These are phyloP conservation scores for Pythium dissotocum DNA, from an alignment of 352 stramenopile species.

Conservation along the genomic window DNA sequence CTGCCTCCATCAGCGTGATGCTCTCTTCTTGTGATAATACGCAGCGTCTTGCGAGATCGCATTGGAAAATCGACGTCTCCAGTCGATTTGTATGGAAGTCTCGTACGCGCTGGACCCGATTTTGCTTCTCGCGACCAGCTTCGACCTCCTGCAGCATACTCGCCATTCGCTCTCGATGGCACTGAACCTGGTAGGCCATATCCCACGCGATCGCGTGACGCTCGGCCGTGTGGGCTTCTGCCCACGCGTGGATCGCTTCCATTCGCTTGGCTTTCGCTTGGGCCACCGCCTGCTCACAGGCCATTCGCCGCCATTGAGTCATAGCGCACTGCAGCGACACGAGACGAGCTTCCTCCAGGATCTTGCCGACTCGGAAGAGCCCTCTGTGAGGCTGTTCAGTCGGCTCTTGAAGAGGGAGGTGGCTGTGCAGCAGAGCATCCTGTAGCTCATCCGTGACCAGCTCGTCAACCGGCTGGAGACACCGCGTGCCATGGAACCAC, in stretches of 20 bases:
- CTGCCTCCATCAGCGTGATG: conserved; percentile 37
- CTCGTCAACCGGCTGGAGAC: conserved; percentile 25
- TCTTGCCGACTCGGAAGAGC: conserved; percentile 30
- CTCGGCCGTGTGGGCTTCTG: conserved; percentile 29
- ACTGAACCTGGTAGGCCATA: conserved; percentile 20
- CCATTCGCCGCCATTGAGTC: conserved; percentile 28
- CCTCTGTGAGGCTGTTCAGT: conserved; percentile 34
- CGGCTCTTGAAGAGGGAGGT: conserved; percentile 17
- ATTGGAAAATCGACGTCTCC: conserved; percentile 22
- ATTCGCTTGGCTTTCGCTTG: conserved; percentile 14
- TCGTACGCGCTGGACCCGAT: conserved; percentile 18
- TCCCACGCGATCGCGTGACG: conserved; percentile 36
- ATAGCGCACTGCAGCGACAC: conserved; percentile 19
- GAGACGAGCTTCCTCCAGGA: conserved; percentile 30
- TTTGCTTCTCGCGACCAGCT: conserved; percentile 16
- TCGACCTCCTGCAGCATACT: conserved; percentile 20
- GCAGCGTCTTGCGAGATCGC: conserved; percentile 31
- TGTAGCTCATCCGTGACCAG: not conserved
- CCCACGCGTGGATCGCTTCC: conserved; percentile 19
- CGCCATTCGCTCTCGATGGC: conserved; percentile 16
- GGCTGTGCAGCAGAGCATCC: not conserved
- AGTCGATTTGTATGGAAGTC: conserved; percentile 29
- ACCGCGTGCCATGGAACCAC: conserved; percentile 52
- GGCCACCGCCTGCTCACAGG: conserved; percentile 26
- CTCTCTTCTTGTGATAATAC: conserved; percentile 42